Conservation (phyloP, 2,329 filamentous ascomycete genomes). For the Colletotrichum sp. region DNA sequence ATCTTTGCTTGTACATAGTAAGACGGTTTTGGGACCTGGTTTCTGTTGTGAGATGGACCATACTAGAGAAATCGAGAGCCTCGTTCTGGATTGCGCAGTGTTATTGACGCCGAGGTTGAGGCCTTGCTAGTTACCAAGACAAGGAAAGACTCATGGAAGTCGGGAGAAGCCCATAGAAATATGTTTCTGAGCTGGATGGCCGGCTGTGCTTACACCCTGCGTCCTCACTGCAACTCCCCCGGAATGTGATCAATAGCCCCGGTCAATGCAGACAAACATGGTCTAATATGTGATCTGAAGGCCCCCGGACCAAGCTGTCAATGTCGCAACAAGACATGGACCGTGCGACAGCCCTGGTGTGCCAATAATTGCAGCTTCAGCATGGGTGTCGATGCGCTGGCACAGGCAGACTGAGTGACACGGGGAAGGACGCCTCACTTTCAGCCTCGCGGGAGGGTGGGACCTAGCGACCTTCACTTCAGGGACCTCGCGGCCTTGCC, state of each 20-base stretch:
- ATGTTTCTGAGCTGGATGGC: not conserved
- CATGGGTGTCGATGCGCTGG: not conserved
- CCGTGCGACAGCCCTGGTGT: not conserved
- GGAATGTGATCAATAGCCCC: not conserved
- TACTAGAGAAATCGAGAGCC: not conserved
- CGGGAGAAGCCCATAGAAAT: not conserved
- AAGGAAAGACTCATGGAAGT: not conserved
- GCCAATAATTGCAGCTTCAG: not conserved
- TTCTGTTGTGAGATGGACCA: not conserved
- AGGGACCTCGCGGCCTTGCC: not conserved
- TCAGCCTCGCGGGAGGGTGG: not conserved
- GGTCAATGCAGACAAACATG: not conserved
- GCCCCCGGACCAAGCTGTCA: not conserved
- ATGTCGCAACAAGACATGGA: not conserved
- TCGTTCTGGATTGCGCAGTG: not conserved
- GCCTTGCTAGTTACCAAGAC: not conserved
- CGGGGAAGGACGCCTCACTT: not conserved
- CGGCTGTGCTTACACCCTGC: not conserved
- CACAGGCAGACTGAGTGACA: not conserved
- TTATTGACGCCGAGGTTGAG: not conserved
- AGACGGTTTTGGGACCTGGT: not conserved
- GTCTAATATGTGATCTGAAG: not conserved
- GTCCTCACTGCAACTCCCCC: not conserved
- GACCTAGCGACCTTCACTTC: not conserved
- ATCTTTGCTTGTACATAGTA: too few relatives aligned